phyloP scores from a whole-genome alignment of 257 asterid species.

The Nicotiana noctiflora region DNA sequence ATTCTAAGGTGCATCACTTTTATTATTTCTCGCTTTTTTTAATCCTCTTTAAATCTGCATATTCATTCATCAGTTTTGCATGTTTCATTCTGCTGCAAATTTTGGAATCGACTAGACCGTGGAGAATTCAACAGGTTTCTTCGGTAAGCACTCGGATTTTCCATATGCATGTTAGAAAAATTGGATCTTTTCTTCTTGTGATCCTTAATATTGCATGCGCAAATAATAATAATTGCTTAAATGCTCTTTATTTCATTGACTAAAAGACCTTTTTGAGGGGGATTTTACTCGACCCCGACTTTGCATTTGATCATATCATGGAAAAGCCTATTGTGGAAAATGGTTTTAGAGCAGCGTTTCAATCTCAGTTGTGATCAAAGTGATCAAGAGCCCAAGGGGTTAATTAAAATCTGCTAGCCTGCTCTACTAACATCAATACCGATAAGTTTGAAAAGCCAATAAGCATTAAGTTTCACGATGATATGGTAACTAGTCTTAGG shows the following conservation, averaged over 20 bases:
- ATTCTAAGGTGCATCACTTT: conserved; percentile 51
- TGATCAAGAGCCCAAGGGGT: not conserved
- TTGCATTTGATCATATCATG: not conserved
- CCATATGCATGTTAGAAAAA: not conserved
- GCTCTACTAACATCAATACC: not conserved
- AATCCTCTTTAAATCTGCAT: not conserved
- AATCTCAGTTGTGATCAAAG: not conserved
- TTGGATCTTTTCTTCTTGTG: not conserved
- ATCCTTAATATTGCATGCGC: not conserved
- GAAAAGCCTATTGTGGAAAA: not conserved
- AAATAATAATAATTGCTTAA: not conserved
- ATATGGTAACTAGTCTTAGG: no score
- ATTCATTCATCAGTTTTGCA: conserved; percentile 1
- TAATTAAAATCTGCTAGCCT: not conserved
- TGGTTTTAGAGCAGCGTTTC: not conserved
- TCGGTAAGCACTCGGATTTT: conserved; percentile 46
- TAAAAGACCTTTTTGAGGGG: not conserved
- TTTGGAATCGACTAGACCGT: conserved; percentile 52
- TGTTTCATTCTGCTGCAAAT: conserved; percentile 15
- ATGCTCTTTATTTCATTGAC: not conserved
- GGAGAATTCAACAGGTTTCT: conserved; percentile 92
- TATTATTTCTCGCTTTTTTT: not conserved
- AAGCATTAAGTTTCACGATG: no score
- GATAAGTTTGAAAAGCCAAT: not conserved
- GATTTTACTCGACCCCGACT: not conserved